These are phyloP conservation scores for Paraleonurus japonicus DNA, from an alignment of 257 asterid species.

Conservation along the genomic window DNA sequence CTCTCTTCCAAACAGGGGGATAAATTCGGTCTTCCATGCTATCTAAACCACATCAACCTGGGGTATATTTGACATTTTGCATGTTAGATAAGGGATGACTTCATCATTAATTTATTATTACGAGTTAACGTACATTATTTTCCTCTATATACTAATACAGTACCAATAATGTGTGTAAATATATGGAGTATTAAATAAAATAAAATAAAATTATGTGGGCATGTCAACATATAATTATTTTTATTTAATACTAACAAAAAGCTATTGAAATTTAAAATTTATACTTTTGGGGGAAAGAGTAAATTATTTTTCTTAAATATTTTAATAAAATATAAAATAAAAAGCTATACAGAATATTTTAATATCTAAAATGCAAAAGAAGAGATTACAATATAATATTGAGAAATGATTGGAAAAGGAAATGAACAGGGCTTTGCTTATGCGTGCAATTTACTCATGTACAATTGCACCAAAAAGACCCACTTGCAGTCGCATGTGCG, in stretches of 20 bases:
- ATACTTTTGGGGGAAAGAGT: too few species aligned
- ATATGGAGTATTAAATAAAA: too few species aligned
- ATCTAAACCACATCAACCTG: not conserved
- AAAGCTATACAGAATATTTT: not conserved
- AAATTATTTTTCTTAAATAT: not conserved
- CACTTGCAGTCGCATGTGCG: not conserved
- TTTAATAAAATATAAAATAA: too few species aligned
- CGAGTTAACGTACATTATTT: too few species aligned
- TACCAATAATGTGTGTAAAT: too few species aligned
- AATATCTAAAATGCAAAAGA: not conserved
- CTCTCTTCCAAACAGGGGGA: not conserved
- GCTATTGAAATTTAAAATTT: not conserved
- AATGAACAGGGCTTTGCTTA: not conserved
- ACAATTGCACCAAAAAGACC: not conserved
- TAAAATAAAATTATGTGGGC: not conserved
- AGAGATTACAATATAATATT: too few species aligned
- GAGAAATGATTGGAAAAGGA: not conserved
- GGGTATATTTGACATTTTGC: slow-evolving; percentile 7
- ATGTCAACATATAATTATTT: too few species aligned
- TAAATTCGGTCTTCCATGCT: not conserved
- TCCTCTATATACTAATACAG: too few species aligned
- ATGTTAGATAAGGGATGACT: not conserved
- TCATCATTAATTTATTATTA: too few species aligned
- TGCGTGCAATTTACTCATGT: not conserved
- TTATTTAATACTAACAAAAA: too few species aligned